Conservation (phyloP, 2,329 filamentous ascomycete genomes). For the Penicillium sp. region DNA sequence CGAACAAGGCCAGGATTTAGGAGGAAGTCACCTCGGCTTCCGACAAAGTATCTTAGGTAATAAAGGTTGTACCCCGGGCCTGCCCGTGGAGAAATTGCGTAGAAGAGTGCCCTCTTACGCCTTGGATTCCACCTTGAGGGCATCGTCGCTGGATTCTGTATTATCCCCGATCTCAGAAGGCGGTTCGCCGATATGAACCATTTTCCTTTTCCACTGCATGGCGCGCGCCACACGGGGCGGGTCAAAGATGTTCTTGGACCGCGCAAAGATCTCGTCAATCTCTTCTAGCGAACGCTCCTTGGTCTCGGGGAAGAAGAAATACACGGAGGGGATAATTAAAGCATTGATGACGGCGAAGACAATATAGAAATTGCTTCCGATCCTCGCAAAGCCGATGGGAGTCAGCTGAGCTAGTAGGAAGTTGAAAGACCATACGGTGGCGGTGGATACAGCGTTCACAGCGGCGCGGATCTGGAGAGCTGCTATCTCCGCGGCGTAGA, state of each 20-base stretch:
- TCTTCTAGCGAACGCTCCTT: conserved; percentile 40
- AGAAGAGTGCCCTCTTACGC: no score
- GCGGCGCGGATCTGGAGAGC: conserved; percentile 11
- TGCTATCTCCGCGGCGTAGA: conserved; percentile 15
- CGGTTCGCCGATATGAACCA: no score
- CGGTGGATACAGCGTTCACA: conserved; percentile 14
- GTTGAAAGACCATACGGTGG: conserved; percentile 14
- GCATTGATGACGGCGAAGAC: conserved; percentile 41
- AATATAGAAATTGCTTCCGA: conserved; percentile 15
- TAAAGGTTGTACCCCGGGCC: no score
- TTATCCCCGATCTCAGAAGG: no score
- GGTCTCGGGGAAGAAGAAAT: conserved; percentile 42
- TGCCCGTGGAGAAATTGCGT: no score
- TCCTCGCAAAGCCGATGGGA: conserved; percentile 8
- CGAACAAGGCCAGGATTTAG: no score
- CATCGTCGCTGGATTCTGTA: no score
- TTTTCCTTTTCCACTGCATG: conserved; percentile 1
- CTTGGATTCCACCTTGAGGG: no score
- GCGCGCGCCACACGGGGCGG: conserved; percentile 23
- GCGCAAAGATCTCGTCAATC: conserved; percentile 40
- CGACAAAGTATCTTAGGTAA: no score
- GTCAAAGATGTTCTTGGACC: conserved; percentile 29
- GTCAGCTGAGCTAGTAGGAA: conserved; percentile 17
- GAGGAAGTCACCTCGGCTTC: no score
- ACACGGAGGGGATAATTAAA: conserved; percentile 32